These are phyloP conservation scores for Nymphaea thermarum DNA, from an alignment of 164 flowering plant species.

Conservation along the genomic window DNA sequence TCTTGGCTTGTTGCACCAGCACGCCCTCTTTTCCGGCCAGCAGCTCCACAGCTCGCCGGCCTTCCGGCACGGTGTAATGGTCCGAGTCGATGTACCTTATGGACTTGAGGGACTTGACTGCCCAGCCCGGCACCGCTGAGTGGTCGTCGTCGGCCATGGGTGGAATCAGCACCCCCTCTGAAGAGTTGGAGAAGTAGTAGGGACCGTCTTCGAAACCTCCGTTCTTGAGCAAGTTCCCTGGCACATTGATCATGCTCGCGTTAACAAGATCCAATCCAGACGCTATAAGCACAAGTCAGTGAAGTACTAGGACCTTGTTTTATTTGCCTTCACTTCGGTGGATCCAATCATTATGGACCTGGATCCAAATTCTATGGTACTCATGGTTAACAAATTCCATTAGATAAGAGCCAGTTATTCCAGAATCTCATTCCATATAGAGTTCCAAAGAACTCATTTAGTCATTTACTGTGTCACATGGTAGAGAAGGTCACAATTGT, in stretches of 20 bases:
- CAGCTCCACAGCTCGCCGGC: constrained; percentile 63
- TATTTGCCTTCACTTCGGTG: too few relatives aligned
- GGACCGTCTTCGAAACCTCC: constrained; percentile 87
- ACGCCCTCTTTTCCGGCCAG: constrained; percentile 81
- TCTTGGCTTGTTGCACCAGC: constrained; percentile 46
- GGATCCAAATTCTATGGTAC: too few relatives aligned
- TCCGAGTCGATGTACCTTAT: constrained; percentile 62
- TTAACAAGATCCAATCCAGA: too few relatives aligned
- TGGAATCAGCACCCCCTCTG: constrained; percentile 69
- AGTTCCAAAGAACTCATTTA: too few relatives aligned
- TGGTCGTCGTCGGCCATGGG: constrained; percentile 71
- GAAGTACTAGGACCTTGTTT: too few relatives aligned
- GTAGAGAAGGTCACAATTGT: too few relatives aligned
- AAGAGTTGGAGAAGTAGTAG: constrained; percentile 44
- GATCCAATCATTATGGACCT: too few relatives aligned
- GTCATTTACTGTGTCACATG: too few relatives aligned
- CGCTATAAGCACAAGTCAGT: too few relatives aligned
- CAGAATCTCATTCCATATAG: too few relatives aligned
- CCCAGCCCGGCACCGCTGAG: constrained; percentile 77
- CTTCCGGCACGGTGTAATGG: constrained; percentile 60
- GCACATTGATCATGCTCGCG: neutral
- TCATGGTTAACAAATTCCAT: too few relatives aligned
- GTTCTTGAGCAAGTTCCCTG: constrained; percentile 71
- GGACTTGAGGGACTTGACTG: constrained; percentile 74
- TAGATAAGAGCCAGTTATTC: too few relatives aligned